Percentiles rank a stretch among this genome's conserved stretches.
These are phyloP conservation scores for Cucumis cinereus DNA, from an alignment of 306 rosid species.

Conservation along the genomic window DNA sequence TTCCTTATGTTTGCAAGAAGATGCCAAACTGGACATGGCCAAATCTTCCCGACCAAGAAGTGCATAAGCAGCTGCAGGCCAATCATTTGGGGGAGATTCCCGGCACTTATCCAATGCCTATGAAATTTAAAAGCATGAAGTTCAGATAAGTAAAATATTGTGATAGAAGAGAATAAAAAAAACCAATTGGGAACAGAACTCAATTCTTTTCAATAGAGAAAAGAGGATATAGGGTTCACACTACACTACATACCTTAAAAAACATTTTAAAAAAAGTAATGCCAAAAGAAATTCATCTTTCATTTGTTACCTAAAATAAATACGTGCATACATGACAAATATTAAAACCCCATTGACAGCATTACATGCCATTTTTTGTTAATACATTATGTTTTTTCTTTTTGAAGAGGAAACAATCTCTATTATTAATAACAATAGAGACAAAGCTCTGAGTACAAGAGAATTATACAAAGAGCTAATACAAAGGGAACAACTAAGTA, in stretches of 20 bases:
- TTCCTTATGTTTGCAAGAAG: slow-evolving; percentile 58
- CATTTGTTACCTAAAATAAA: background rate
- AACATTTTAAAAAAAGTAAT: background rate
- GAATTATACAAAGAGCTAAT: too few species aligned
- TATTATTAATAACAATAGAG: too few species aligned
- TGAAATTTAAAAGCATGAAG: slow-evolving; percentile 20
- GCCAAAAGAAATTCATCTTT: background rate
- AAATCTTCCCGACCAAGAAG: slow-evolving; percentile 97
- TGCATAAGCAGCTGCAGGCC: slow-evolving; percentile 96
- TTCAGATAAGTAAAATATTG: background rate
- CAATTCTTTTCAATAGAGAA: background rate
- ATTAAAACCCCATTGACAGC: background rate
- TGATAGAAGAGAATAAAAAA: background rate
- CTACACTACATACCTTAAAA: background rate
- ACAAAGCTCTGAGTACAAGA: too few species aligned
- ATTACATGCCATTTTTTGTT: background rate
- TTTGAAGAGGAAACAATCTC: too few species aligned
- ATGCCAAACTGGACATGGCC: slow-evolving; percentile 76
- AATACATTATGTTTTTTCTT: background rate
- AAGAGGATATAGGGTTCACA: background rate
- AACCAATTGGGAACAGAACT: background rate
- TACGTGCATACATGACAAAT: background rate
- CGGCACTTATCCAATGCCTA: slow-evolving; percentile 94
- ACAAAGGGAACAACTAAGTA: too few species aligned
- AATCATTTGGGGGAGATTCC: slow-evolving; percentile 86